Base-by-base conservation (phyloP, 1,284 basidiomycete genomes). In the Testicularia cyperi region DNA sequence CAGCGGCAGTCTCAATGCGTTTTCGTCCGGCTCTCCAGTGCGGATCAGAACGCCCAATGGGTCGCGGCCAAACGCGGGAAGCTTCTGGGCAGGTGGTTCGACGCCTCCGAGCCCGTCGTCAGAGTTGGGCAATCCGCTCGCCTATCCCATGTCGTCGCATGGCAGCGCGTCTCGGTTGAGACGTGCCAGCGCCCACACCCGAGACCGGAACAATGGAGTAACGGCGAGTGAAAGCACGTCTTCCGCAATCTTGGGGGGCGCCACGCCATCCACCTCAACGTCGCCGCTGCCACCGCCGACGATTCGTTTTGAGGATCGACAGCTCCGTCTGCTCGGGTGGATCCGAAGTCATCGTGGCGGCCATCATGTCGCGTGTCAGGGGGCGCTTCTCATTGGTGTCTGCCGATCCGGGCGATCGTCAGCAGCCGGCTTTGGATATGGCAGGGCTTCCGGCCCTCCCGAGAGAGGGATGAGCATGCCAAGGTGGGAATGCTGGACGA, bases 81-180 rank as follows among this genome's bases (percentile, higher is more conserved):
- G 28, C 16, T 54, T 63, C 19, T 63, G 60, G 60, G 46, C 42
- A 1, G 60, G 54, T 16, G 38, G 32, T 20, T 63, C 60, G 30
- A 42, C 54, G 15, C 60, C 60, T n/a, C 54, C 60, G 2, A 63
- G 54, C 22, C 60, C 60, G 5, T 38, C 60, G 2, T 28, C 54
- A 13, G 60, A 63, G 27, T 31, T 54, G 5, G 35, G 42, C 25
- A 54, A 54, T 25, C 49, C 54, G 4, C 19, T 52, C 23, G 41
- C 54, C 16, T 63, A 63, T 22, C 60, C 60, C 3, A 58, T 63
- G 48, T 63, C 60, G 9, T 63, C 54, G 32, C 60, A 63, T 23
- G 54, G 60, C 2, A 54, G 47, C 27, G 49, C 49, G 3, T 54
- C 54, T 16, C 31, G 54, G 28, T 27, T 53, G 27, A 44, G 60